Conservation (phyloP, 1,284 basidiomycete species). For the Stygiomarasmius scandens region DNA sequence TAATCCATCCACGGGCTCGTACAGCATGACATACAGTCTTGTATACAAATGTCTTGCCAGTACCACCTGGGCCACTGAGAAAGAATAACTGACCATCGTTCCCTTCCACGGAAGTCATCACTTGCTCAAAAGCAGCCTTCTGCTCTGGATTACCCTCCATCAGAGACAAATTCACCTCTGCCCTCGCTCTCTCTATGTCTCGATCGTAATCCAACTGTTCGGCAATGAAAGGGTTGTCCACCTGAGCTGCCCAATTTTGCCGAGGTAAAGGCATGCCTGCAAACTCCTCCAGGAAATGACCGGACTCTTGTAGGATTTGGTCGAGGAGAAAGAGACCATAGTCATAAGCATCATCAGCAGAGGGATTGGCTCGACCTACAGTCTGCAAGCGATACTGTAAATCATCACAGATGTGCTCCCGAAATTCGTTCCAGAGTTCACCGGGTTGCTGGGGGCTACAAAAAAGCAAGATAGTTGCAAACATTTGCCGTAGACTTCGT, state of each 20-base stretch:
- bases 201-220: conserved; percentile 37
- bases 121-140: conserved; percentile 30
- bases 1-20: conserved; percentile 29
- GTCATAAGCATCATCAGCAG: conserved; percentile 31
- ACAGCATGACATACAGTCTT: conserved; percentile 39
- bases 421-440: conserved; percentile 39
- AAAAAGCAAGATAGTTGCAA: conserved; percentile 40
- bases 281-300: conserved; percentile 22
- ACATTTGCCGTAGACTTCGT: conserved; percentile 37
- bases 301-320: conserved; percentile 24
- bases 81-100: conserved; percentile 39
- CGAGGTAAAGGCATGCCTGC: conserved; percentile 25
- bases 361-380: conserved; percentile 16
- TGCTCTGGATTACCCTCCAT: conserved; percentile 41
- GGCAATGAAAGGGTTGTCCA: conserved; percentile 36
- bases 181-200: conserved; percentile 22
- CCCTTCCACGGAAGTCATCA: conserved; percentile 33
- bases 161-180: conserved; percentile 13
- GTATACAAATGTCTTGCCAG: conserved; percentile 53
- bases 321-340: conserved; percentile 37
- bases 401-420: conserved; percentile 42
- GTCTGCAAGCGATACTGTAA: conserved; percentile 24
- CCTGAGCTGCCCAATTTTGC: conserved; percentile 28
- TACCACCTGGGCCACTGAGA: conserved; percentile 47
- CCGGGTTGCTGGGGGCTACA: conserved; percentile 34